phyloP scores from a whole-genome alignment of 306 rosid genomes.

The Astragalus glycyphyllos region DNA sequence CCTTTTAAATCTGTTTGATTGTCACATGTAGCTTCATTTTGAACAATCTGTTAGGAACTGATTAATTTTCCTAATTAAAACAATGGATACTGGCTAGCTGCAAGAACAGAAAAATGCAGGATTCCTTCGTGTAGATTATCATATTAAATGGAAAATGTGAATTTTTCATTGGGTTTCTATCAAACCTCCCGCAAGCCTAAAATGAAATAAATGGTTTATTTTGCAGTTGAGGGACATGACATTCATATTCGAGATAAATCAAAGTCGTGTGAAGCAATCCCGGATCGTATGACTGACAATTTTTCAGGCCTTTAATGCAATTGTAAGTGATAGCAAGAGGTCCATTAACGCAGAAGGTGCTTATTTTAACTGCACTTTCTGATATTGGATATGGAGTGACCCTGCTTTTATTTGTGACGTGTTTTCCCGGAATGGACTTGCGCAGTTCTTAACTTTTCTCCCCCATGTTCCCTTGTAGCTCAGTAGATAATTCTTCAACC shows the following conservation, averaged over 20 bases:
- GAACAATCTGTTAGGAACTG: constrained; percentile 27
- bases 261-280: constrained; percentile 60
- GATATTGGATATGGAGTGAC: constrained; percentile 48
- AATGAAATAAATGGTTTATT: constrained; percentile 39
- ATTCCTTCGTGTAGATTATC: background rate
- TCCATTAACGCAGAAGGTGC: constrained; percentile 62
- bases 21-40: constrained; percentile 33
- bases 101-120: background rate
- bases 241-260: constrained; percentile 77
- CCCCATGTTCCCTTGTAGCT: constrained; percentile 20
- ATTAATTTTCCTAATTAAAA: background rate
- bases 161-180: constrained; percentile 32
- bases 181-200: constrained; percentile 4
- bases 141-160: background rate
- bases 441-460: constrained; percentile 17
- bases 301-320: constrained; percentile 41
- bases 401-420: constrained; percentile 39
- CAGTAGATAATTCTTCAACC: constrained; percentile 36
- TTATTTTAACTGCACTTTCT: constrained; percentile 62
- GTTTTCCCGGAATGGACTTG: constrained; percentile 19
- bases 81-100: background rate
- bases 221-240: constrained; percentile 82
- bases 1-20: constrained; percentile 28
- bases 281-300: constrained; percentile 52
- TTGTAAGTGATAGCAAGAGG: constrained; percentile 50